Evolutionary conservation across 495 filamentous ascomycete species (phyloP).

Genomic region (Podospora pseudoanserina): DNA sequence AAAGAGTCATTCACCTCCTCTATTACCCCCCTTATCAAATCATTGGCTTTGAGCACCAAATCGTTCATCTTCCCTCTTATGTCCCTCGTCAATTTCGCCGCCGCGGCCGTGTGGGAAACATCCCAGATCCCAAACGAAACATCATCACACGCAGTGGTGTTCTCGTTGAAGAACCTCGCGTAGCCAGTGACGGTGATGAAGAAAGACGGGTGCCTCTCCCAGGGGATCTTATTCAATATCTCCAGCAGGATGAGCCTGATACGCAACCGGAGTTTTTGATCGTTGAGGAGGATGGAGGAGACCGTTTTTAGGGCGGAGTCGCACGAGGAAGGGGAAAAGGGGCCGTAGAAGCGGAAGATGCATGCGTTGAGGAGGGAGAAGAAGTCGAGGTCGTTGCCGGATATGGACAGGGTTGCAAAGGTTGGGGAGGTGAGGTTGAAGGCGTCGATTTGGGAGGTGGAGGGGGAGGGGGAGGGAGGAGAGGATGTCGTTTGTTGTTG

Average conservation of each 20-base stretch:
- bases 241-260: conserved; percentile 36
- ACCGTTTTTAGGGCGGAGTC: conserved; percentile 25
- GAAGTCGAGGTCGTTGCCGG: conserved; percentile 51
- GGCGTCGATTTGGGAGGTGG: conserved; percentile 35
- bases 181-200: conserved; percentile 45
- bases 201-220: conserved; percentile 38
- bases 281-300: conserved; percentile 3
- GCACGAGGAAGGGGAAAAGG: conserved; percentile 42
- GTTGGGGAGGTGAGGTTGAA: conserved; percentile 31
- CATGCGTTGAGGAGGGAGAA: conserved; percentile 47
- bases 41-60: conserved; percentile 39
- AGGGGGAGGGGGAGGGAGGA: conserved; percentile 20
- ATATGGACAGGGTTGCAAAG: conserved; percentile 44
- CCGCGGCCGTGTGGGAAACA: background rate
- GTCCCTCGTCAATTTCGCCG: conserved; percentile 32
- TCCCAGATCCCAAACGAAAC: conserved; percentile 37
- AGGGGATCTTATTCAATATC: conserved; percentile 38
- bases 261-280: conserved; percentile 30
- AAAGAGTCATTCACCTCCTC: conserved; percentile 32
- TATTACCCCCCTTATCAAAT: conserved; percentile 28
- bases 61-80: conserved; percentile 37
- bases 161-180: conserved; percentile 47
- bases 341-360: conserved; percentile 44
- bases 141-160: conserved; percentile 42
- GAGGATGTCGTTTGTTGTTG: conserved; percentile 34